Base-by-base conservation (phyloP, 441 rosid species). In the Croton laevigatus region DNA sequence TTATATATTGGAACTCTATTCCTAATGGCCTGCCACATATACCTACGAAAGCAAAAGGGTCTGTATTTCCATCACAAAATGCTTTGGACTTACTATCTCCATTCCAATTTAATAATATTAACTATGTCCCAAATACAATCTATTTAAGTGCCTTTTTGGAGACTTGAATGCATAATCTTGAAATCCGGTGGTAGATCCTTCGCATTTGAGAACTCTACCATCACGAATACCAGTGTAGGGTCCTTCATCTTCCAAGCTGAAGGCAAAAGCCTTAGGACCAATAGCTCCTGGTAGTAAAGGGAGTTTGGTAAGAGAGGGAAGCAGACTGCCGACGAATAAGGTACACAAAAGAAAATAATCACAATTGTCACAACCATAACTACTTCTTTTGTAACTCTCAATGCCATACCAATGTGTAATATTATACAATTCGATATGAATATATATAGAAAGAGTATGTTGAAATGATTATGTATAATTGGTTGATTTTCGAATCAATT, bases 261-360 rank as follows among this genome's bases (percentile, higher is more conserved):
- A 90, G 3, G 76, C 87, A 9, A 87, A 68, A 71, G 91, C 78
- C 77, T 90, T 91, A 2, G 88, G 85, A 62, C 91, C 86, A 0
- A 59, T 34, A 12, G 84, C 88, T 14, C 79, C 76, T 22, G 32
- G 12, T 4, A 70, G 70, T 57, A 69, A 19, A 5, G 4, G 45
- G 0, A 66, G 52, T 58, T 52, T 19, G 3, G 23, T n/a, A 38
- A 70, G 65, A 12, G 48, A 38, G 17, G n/a, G n/a, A n/a, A n/a
- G n/a, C n/a, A n/a, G n/a, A 34, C 42, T 44, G 49, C 11, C 12
- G 12, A 45, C 3, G 48, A n/a, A n/a, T n/a, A 14, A 67, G 72
- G 58, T 45, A 52, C 52, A 32, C 0, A 40, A 4, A 60, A 19
- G 55, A n/a, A n/a, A n/a, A n/a, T n/a, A n/a, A 61, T 3, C 1